Percentiles rank a stretch among this genome's conserved stretches.
Conservation (phyloP, 2,329 filamentous ascomycete species). For the Kalaharituber pfeilii region DNA sequence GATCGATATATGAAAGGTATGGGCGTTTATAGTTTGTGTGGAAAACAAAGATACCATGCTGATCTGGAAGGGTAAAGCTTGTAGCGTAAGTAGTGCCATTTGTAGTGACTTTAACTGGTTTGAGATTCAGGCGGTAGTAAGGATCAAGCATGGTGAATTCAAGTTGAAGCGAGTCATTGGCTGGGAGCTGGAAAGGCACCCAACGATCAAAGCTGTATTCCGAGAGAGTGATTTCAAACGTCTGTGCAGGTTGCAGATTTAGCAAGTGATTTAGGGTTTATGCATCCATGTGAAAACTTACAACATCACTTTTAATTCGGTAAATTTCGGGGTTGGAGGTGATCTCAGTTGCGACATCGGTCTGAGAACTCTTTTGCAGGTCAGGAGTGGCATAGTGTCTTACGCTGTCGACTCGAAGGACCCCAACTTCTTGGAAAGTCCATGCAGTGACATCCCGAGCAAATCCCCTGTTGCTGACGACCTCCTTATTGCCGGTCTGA, state of each 20-base stretch:
- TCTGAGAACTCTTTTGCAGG: constrained; percentile 15
- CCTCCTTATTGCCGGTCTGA: constrained; percentile 36
- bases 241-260: constrained; percentile 32
- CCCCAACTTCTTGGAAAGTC: constrained; percentile 88
- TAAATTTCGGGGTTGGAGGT: constrained; percentile 68
- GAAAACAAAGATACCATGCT: constrained; percentile 99
- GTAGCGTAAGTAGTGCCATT: constrained; percentile 57
- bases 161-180: constrained; percentile 63
- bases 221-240: constrained; percentile 74
- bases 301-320: constrained; percentile 89
- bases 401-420: constrained; percentile 66
- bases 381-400: constrained; percentile 43
- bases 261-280: constrained; percentile 21
- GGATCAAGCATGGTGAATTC: constrained; percentile 98
- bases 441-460: constrained; percentile 74
- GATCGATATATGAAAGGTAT: constrained; percentile 73
- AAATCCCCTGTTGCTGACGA: constrained; percentile 67
- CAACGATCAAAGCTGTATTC: constrained; percentile 64
- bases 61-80: constrained; percentile 72
- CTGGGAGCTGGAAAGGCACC: constrained; percentile 52
- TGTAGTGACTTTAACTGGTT: constrained; percentile 38
- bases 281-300: constrained; percentile 36
- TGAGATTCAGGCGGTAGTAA: constrained; percentile 72
- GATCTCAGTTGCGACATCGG: constrained; percentile 37
- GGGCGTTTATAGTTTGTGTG: constrained; percentile 91